Conservation (phyloP, 257 asterid species). For the Solanum sejunctum region DNA sequence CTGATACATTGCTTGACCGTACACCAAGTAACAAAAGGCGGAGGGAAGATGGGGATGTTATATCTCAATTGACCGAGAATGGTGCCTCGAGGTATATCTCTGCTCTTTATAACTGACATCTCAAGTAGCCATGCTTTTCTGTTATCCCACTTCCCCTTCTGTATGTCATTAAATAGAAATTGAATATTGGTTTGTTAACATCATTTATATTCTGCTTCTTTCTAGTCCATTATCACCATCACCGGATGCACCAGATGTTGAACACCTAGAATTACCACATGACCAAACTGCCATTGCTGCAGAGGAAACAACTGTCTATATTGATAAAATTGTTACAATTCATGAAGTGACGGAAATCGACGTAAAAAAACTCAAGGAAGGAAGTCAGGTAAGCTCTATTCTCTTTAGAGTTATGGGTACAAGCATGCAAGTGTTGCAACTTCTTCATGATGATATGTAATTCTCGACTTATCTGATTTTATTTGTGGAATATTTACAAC, state of each 20-base stretch:
- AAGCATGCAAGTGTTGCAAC: neutral
- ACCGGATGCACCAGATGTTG: constrained; percentile 19
- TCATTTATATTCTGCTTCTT: neutral
- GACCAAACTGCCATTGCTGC: constrained; percentile 19
- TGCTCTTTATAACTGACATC: neutral
- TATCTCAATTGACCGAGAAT: constrained; percentile 21
- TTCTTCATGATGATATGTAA: neutral
- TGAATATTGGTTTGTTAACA: neutral
- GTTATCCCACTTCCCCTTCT: neutral
- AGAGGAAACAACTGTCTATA: constrained; percentile 46
- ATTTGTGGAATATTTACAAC: neutral
- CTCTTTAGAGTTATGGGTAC: neutral
- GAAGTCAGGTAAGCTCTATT: constrained; percentile 31
- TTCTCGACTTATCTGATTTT: neutral
- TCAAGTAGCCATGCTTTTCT: neutral
- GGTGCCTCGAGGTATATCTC: neutral
- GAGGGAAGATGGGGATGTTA: constrained; percentile 36
- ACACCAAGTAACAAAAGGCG: constrained; percentile 48
- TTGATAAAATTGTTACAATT: constrained; percentile 59
- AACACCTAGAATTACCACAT: constrained; percentile 10
- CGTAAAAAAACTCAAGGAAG: constrained; percentile 24
- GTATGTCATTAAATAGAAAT: neutral
- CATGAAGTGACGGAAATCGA: constrained; percentile 44
- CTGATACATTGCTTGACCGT: constrained; percentile 77
- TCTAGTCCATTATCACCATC: constrained; percentile 17